phyloP scores from a whole-genome alignment of 1,139 yeast species.

The Pichia sp. region DNA sequence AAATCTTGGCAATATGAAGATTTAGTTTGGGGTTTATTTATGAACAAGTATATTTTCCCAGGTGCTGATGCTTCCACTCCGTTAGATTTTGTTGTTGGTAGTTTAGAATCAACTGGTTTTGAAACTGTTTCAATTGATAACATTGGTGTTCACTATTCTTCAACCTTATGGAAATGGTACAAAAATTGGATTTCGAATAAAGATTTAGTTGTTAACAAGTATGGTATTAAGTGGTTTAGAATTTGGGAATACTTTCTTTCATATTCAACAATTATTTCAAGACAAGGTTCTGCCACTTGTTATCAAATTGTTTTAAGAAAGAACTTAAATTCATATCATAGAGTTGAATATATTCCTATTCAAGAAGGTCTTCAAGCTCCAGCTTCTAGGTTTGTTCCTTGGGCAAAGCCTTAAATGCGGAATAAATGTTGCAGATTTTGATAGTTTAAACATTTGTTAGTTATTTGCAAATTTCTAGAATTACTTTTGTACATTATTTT shows the following conservation, averaged over 20 bases:
- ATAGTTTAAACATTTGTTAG: background rate
- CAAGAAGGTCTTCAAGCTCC: slow-evolving; percentile 77
- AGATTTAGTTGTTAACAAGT: slow-evolving; percentile 69
- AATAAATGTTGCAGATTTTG: background rate
- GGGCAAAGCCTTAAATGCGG: slow-evolving; percentile 33
- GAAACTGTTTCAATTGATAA: slow-evolving; percentile 81
- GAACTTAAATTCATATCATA: slow-evolving; percentile 78
- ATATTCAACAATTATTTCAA: slow-evolving; percentile 70
- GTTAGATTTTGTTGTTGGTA: slow-evolving; percentile 69
- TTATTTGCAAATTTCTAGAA: background rate
- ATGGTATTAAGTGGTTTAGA: slow-evolving; percentile 87
- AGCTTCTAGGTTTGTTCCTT: slow-evolving; percentile 42
- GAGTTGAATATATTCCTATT: slow-evolving; percentile 71
- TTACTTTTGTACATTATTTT: background rate
- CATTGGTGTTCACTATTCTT: slow-evolving; percentile 89
- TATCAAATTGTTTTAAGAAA: slow-evolving; percentile 88
- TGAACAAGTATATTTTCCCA: slow-evolving; percentile 95
- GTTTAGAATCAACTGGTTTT: slow-evolving; percentile 78
- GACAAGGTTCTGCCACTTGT: slow-evolving; percentile 93
- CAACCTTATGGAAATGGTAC: slow-evolving; percentile 93
- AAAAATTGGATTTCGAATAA: slow-evolving; percentile 87
- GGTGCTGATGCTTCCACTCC: slow-evolving; percentile 98
- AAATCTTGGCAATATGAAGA: slow-evolving; percentile 95
- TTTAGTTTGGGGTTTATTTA: slow-evolving; percentile 87
- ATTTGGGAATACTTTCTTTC: slow-evolving; percentile 93